Percentiles rank a stretch among this genome's conserved stretches.
phyloP scores from a whole-genome alignment of 75 land plant species.

The Sequoia sempervirens region DNA sequence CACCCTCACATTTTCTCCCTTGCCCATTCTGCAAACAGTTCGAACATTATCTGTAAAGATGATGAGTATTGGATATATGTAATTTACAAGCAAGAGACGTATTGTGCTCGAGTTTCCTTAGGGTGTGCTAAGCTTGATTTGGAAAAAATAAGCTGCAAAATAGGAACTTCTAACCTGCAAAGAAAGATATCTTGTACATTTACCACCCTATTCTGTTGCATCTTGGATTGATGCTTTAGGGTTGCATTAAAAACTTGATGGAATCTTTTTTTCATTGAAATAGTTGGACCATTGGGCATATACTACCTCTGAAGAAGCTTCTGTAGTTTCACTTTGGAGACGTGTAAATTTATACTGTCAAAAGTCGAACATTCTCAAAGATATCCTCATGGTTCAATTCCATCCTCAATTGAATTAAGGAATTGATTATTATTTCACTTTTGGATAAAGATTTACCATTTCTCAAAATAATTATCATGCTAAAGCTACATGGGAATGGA shows the following conservation, averaged over 20 bases:
- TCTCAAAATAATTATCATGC: neutral
- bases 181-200: neutral
- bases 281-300: neutral
- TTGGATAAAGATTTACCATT: neutral
- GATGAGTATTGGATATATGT: neutral
- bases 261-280: neutral
- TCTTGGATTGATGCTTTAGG: neutral
- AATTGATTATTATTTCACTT: neutral
- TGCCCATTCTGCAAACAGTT: constrained; percentile 1
- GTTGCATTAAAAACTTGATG: neutral
- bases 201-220: neutral
- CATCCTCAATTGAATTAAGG: neutral
- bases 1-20: neutral
- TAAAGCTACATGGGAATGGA: neutral
- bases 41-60: neutral
- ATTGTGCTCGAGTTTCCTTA: neutral
- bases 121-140: neutral
- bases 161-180: neutral
- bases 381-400: neutral
- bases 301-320: neutral
- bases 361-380: neutral
- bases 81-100: neutral
- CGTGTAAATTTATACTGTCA: neutral
- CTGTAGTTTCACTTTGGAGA: neutral
- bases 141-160: neutral